Conservation (phyloP, 306 rosid species). For the Fagus crenata region DNA sequence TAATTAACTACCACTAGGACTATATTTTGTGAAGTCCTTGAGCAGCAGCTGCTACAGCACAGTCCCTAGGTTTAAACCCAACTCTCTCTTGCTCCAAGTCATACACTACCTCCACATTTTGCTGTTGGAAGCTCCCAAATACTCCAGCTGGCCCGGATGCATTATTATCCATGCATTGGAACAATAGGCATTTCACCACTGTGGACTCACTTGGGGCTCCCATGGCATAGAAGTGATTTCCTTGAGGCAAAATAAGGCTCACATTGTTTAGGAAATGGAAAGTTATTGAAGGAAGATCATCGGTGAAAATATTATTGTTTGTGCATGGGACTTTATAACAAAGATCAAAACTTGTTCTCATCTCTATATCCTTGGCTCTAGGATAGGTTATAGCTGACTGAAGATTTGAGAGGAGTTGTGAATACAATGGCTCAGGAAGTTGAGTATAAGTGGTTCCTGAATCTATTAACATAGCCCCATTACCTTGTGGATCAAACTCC, state of each 20-base stretch:
- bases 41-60: constrained; percentile 45
- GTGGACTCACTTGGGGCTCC: constrained; percentile 46
- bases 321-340: constrained; percentile 44
- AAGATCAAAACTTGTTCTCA: constrained; percentile 47
- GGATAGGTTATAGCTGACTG: constrained; percentile 40
- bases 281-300: constrained; percentile 41
- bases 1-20: neutral
- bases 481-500: constrained; percentile 49
- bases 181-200: constrained; percentile 49
- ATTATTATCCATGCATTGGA: constrained; percentile 45
- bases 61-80: constrained; percentile 50
- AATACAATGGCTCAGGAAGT: constrained; percentile 51
- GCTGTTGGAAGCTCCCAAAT: constrained; percentile 61
- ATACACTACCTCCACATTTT: constrained; percentile 56
- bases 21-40: constrained; percentile 18
- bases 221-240: constrained; percentile 53
- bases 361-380: constrained; percentile 43
- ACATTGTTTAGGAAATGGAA: constrained; percentile 50
- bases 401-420: constrained; percentile 43
- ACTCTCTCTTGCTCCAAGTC: constrained; percentile 51
- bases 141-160: constrained; percentile 54
- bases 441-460: constrained; percentile 64
- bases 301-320: neutral
- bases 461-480: constrained; percentile 57
- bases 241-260: constrained; percentile 41